Percentiles rank a stretch among this genome's conserved stretches.
Evolutionary conservation across 2,329 filamentous ascomycete species (phyloP).

Genomic region (Colletotrichum orchidophilum): DNA sequence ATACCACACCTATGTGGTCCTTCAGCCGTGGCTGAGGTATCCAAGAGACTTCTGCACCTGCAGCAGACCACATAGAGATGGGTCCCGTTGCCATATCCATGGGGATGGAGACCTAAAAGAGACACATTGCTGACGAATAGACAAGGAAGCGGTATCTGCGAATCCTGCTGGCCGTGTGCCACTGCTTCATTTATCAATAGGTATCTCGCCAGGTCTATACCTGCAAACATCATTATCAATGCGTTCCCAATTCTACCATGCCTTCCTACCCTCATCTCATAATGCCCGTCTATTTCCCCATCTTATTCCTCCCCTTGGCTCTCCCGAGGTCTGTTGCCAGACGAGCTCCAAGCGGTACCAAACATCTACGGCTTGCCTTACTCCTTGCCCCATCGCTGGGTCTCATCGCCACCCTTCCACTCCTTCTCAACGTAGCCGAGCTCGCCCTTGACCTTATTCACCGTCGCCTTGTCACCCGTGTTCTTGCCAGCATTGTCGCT

Average conservation of each 20-base stretch:
- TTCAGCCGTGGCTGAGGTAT: too few species aligned
- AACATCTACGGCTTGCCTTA: conserved; percentile 40
- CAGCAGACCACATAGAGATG: too few species aligned
- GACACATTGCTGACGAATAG: neutral
- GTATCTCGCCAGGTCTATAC: neutral
- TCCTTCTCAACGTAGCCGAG: conserved; percentile 87
- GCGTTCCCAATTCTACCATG: neutral
- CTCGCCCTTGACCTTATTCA: conserved; percentile 83
- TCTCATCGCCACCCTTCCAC: conserved; percentile 88
- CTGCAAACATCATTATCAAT: neutral
- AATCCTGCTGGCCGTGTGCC: neutral
- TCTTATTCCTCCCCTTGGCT: neutral
- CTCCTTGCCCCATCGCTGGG: conserved; percentile 78
- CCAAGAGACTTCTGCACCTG: too few species aligned
- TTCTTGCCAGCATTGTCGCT: conserved; percentile 92
- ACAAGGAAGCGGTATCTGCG: neutral
- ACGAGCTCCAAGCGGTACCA: conserved; percentile 7
- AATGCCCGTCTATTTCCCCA: too few species aligned
- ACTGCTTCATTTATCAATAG: neutral
- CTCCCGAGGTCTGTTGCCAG: conserved; percentile 16
- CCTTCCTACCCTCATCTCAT: neutral
- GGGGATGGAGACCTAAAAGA: too few species aligned
- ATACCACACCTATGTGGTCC: too few species aligned
- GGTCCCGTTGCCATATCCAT: too few species aligned
- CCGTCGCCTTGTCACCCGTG: conserved; percentile 83